These are phyloP conservation scores for Gleditsia sinensis DNA, from an alignment of 306 rosid genomes.

Conservation along the genomic window DNA sequence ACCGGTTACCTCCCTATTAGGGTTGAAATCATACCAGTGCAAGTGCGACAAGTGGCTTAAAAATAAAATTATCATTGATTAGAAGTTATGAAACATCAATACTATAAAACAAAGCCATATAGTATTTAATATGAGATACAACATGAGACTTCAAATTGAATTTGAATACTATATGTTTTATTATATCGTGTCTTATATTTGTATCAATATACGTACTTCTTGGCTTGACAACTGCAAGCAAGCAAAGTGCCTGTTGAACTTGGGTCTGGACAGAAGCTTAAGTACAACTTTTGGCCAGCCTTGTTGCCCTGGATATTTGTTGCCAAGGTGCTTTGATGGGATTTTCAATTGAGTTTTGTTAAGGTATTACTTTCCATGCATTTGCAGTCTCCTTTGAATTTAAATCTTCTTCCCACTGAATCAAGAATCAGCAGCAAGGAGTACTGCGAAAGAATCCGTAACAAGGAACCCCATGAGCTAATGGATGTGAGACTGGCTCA, in stretches of 20 bases:
- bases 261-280: too few relatives aligned
- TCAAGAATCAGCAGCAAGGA: constrained; percentile 78
- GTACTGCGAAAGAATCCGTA: constrained; percentile 53
- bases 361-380: not conserved
- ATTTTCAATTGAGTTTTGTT: not conserved
- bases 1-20: too few relatives aligned
- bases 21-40: too few relatives aligned
- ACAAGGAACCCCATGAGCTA: constrained; percentile 65
- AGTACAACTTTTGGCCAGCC: not conserved
- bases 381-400: constrained; percentile 74
- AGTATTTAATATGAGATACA: too few relatives aligned
- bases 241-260: not conserved
- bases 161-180: too few relatives aligned
- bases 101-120: too few relatives aligned
- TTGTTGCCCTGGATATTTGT: not conserved
- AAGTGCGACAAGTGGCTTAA: too few relatives aligned
- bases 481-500: constrained; percentile 85
- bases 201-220: too few relatives aligned
- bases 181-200: too few relatives aligned
- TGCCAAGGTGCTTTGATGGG: not conserved
- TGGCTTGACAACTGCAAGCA: not conserved
- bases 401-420: constrained; percentile 64
- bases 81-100: too few relatives aligned
- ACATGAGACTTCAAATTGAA: too few relatives aligned
- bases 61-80: not conserved